Evolutionary conservation across 495 filamentous ascomycete species (phyloP), one percentile per base, ranked within the genome.

Genomic region (Immersiella caudata): DNA sequence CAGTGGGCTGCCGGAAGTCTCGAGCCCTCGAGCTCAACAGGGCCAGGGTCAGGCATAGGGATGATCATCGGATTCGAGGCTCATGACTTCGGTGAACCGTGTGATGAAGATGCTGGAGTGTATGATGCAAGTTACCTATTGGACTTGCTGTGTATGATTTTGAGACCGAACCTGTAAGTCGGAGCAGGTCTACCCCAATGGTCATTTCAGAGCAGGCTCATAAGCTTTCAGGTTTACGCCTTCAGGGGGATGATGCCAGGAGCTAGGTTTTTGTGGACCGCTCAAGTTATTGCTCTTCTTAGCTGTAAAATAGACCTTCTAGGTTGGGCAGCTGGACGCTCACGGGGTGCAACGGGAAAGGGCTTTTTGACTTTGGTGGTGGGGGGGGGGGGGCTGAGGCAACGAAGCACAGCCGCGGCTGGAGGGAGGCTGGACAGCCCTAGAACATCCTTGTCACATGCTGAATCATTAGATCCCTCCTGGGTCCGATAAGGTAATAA

Each of bases 401-500:
- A 6, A 12, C 29, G 29, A 8, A 33, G 29, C 8, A 33, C 40
- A 46, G 2, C 5, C 14, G 40, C 40, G 40, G 40, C 40, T 5
- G 40, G 40, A 46, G 9, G 11, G 40, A 46, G 55, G 21, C 24
- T 58, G 16, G 5, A n/a, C 55, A 58, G 40, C 40, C 40, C 40
- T 14, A 18, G 2, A 33, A 33, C 29, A 33, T 4, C 29, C 29
- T 8, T 26, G 56, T 66, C 68, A 70, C 68, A 70, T 66, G 68
- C 64, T 12, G 11, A 50, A 66, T 69, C 67, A 66, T 50, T 54
- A 6, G 67, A 59, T 60, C 55, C 21, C 8, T 6, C 8, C 35
- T 12, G 25, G 22, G 1, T 21, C 18, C 26, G 66, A 67, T 67
- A 67, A 67, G 66, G 62, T 67, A 67, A 67, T 67, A 67, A 67